Evolutionary conservation across 2,329 filamentous ascomycete species (phyloP).

Genomic region (Penicillium hesseltinei): DNA sequence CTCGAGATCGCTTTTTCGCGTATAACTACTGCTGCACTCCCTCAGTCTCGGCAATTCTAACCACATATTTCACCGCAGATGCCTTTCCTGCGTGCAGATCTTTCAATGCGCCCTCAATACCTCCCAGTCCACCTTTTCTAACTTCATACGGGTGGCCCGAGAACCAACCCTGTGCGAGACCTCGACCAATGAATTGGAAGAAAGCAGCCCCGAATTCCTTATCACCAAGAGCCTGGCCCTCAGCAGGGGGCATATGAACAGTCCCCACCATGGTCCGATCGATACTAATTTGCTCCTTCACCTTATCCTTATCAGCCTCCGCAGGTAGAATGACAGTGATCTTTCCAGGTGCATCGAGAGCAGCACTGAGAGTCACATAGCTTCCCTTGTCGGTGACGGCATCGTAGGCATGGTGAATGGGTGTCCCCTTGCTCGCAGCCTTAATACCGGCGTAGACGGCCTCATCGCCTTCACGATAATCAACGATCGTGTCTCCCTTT

Average conservation of each 20-base stretch:
- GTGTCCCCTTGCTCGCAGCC: constrained; percentile 35
- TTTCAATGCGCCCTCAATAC: constrained; percentile 53
- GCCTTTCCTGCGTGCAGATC: constrained; percentile 61
- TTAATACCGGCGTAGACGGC: constrained; percentile 50
- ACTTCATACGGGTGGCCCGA: constrained; percentile 52
- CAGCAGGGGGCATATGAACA: constrained; percentile 24
- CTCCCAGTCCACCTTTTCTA: constrained; percentile 53
- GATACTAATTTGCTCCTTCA: constrained; percentile 40
- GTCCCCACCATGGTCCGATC: constrained; percentile 38
- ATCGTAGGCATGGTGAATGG: constrained; percentile 55
- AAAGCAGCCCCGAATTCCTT: constrained; percentile 48
- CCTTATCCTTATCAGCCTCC: constrained; percentile 44
- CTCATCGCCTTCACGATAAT: constrained; percentile 60
- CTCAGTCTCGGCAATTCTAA: constrained; percentile 52
- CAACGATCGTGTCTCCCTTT: constrained; percentile 59
- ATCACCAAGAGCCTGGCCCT: constrained; percentile 26
- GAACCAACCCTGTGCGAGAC: constrained; percentile 52
- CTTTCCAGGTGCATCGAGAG: constrained; percentile 42
- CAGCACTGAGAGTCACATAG: constrained; percentile 45
- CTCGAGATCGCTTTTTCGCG: neutral
- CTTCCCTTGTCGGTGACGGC: constrained; percentile 56
- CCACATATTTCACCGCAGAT: constrained; percentile 64
- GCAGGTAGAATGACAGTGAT: constrained; percentile 45
- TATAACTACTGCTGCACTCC: constrained; percentile 11
- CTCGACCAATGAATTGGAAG: constrained; percentile 47